Percentiles rank a stretch among this genome's conserved stretches.
Conservation (phyloP, 805 yeast genomes). For the Yamadazyma insecticola region DNA sequence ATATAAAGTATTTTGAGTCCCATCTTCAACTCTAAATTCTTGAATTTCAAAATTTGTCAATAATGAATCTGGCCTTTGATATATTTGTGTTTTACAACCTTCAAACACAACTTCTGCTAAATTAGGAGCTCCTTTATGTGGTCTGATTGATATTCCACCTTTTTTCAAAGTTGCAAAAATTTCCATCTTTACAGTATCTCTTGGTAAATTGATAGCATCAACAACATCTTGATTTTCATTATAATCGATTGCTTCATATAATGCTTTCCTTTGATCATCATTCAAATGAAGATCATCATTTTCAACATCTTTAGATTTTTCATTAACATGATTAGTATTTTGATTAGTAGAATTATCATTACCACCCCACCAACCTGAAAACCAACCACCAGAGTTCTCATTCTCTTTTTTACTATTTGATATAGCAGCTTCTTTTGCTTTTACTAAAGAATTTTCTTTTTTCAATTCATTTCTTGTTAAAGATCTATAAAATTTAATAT, state of each 20-base stretch:
- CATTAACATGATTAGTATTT: neutral
- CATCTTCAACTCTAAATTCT: conserved; percentile 84
- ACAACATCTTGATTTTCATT: conserved; percentile 48
- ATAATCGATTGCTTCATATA: conserved; percentile 90
- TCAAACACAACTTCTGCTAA: conserved; percentile 80
- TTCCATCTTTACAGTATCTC: conserved; percentile 65
- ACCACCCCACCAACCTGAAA: conserved; percentile 65
- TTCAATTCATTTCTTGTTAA: conserved; percentile 65
- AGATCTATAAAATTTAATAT: conserved; percentile 79
- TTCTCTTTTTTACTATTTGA: conserved; percentile 3
- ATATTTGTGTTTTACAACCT: conserved; percentile 69
- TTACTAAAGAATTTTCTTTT: conserved; percentile 40
- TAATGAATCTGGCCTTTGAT: conserved; percentile 76
- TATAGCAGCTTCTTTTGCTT: conserved; percentile 12
- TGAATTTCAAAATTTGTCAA: conserved; percentile 67
- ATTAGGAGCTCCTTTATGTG: conserved; percentile 35
- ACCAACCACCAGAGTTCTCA: conserved; percentile 50
- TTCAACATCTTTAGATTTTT: conserved; percentile 1
- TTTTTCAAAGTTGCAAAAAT: conserved; percentile 62
- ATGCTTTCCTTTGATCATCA: conserved; percentile 83
- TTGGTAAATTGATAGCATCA: conserved; percentile 62
- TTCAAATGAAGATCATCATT: conserved; percentile 45
- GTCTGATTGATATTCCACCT: conserved; percentile 69
- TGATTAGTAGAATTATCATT: conserved; percentile 10
- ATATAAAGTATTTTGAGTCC: conserved; percentile 72